A percentile compares a stretch with the other conserved stretches of the same genome.
phyloP scores from a whole-genome alignment of 1,284 basidiomycete genomes.

The Naganishia sp. region DNA sequence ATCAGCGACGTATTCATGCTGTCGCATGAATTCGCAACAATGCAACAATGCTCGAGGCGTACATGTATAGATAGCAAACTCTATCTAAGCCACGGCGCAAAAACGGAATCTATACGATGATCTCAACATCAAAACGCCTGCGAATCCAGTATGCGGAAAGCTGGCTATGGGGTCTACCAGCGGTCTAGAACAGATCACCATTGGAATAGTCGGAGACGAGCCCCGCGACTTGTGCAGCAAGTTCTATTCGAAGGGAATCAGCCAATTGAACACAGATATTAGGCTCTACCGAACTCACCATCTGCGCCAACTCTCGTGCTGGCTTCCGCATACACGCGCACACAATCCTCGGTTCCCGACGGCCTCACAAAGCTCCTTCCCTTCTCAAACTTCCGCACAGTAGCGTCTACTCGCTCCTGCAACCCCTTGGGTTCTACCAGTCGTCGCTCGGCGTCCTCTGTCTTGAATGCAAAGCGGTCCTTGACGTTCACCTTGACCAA shows the following conservation, averaged over 20 bases:
- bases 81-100: no score
- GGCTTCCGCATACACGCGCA: conserved; percentile 96
- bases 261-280: not conserved
- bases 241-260: not conserved
- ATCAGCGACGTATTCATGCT: no score
- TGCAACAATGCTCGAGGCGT: no score
- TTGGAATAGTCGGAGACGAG: conserved; percentile 27
- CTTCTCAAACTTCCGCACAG: conserved; percentile 75
- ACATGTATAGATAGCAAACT: no score
- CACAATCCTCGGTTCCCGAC: conserved; percentile 97
- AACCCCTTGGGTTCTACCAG: conserved; percentile 77
- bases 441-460: conserved; percentile 89
- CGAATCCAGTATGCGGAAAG: not conserved
- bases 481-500: conserved; percentile 92
- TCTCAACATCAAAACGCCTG: not conserved
- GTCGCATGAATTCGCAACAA: no score
- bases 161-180: no score
- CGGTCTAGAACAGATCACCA: conserved; percentile 16
- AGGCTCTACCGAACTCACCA: conserved; percentile 18
- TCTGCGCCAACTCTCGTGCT: conserved; percentile 68
- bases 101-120: no score
- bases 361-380: conserved; percentile 93
- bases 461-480: conserved; percentile 82
- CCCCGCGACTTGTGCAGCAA: conserved; percentile 14
- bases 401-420: conserved; percentile 83